These are phyloP conservation scores for Phylloporus sp. DNA, from an alignment of 768 basidiomycete genomes.

Conservation along the genomic window DNA sequence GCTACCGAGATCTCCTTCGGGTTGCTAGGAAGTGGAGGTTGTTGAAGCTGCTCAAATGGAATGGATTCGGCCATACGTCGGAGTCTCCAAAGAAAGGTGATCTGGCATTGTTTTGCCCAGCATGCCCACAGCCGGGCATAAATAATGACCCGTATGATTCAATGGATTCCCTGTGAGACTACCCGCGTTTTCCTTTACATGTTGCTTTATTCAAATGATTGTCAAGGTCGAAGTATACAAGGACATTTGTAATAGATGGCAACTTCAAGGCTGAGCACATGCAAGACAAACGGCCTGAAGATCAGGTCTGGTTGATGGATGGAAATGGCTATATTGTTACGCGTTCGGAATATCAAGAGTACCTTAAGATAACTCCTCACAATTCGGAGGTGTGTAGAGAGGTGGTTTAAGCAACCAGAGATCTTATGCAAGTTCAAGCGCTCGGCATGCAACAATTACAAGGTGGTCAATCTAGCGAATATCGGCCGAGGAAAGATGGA, in stretches of 20 bases:
- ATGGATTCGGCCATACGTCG: slow-evolving; percentile 3
- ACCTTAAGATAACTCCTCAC: not conserved
- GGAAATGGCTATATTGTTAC: not conserved
- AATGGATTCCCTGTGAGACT: not conserved
- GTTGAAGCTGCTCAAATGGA: slow-evolving; percentile 20
- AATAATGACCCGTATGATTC: slow-evolving; percentile 17
- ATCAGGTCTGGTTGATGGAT: slow-evolving; percentile 6
- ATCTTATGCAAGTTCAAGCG: too few species aligned
- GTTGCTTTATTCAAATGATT: not conserved
- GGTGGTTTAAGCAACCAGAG: too few species aligned
- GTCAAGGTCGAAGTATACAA: not conserved
- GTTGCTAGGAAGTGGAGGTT: slow-evolving; percentile 14
- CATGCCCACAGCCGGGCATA: slow-evolving; percentile 27
- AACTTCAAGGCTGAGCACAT: slow-evolving; percentile 24
- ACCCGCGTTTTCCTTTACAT: too few species aligned
- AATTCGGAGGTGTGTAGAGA: not conserved
- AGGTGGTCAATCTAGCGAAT: not conserved
- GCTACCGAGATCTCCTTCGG: slow-evolving; percentile 16
- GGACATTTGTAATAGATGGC: slow-evolving; percentile 15
- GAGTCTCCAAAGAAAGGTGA: not conserved
- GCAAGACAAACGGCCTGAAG: not conserved
- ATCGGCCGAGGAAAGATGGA: not conserved
- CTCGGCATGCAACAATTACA: not conserved
- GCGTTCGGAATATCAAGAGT: not conserved
- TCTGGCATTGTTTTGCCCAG: slow-evolving; percentile 16